These are phyloP conservation scores for Tuber magnatum DNA, from an alignment of 495 filamentous ascomycete species.

Conservation along the genomic window DNA sequence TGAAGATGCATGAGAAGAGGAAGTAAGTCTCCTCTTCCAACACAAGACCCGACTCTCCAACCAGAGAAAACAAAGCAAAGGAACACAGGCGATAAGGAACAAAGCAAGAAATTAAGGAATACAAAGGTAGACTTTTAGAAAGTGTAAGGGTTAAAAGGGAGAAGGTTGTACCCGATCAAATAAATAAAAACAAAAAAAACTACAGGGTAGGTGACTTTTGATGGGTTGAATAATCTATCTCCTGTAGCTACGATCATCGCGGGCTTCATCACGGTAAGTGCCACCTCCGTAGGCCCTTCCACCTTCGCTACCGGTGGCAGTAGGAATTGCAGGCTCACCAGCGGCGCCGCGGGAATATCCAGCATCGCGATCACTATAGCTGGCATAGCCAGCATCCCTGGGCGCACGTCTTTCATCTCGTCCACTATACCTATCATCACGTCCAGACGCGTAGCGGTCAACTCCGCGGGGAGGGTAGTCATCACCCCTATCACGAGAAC, in stretches of 20 bases:
- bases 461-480: constrained; percentile 58
- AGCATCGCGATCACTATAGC: constrained; percentile 46
- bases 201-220: background rate
- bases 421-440: constrained; percentile 44
- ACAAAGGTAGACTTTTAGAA: constrained; percentile 6
- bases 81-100: background rate
- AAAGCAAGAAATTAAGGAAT: background rate
- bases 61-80: background rate
- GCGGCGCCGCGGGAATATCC: constrained; percentile 52
- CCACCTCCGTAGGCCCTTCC: constrained; percentile 56
- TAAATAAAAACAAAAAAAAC: background rate
- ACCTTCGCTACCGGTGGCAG: constrained; percentile 55
- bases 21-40: constrained; percentile 4
- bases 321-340: constrained; percentile 51
- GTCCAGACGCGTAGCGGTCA: constrained; percentile 57
- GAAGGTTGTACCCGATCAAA: constrained; percentile 2
- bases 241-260: constrained; percentile 38
- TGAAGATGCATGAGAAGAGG: constrained; percentile 2
- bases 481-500: constrained; percentile 49
- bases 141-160: background rate
- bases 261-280: constrained; percentile 50
- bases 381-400: constrained; percentile 42
- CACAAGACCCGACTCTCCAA: constrained; percentile 1
- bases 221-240: constrained; percentile 39
- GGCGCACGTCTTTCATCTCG: constrained; percentile 51